Evolutionary conservation across 306 rosid species (phyloP).

Genomic region (Pachyrhizus erosus): DNA sequence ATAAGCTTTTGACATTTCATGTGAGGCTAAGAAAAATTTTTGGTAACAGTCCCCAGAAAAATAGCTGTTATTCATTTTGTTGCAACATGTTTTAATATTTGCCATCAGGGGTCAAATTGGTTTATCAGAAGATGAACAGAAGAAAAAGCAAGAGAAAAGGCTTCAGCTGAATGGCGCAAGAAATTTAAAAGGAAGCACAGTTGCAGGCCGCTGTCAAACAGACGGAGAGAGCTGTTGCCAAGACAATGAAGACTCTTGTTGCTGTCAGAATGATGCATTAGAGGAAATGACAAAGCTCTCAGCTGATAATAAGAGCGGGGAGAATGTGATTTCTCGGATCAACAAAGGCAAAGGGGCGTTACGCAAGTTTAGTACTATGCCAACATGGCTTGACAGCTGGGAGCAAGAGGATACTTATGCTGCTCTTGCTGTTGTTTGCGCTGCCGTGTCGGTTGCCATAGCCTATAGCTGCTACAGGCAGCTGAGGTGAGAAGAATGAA

Average conservation of each 20-base stretch:
- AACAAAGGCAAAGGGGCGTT: slow-evolving; percentile 55
- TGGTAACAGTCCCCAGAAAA: not conserved
- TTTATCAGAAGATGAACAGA: slow-evolving; percentile 82
- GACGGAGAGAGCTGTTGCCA: slow-evolving; percentile 57
- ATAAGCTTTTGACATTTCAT: not conserved
- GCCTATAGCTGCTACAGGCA: slow-evolving; percentile 85
- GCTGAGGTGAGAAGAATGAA: slow-evolving; percentile 44
- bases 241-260: slow-evolving; percentile 51
- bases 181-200: slow-evolving; percentile 43
- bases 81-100: slow-evolving; percentile 15
- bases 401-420: slow-evolving; percentile 84
- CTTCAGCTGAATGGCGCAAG: slow-evolving; percentile 49
- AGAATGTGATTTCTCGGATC: slow-evolving; percentile 42
- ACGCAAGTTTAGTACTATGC: slow-evolving; percentile 58
- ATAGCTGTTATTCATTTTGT: slow-evolving; percentile 15
- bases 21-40: not conserved
- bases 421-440: slow-evolving; percentile 73
- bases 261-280: slow-evolving; percentile 57
- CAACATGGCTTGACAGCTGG: slow-evolving; percentile 84
- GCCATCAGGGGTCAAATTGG: slow-evolving; percentile 82
- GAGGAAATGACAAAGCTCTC: slow-evolving; percentile 37
- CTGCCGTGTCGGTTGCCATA: slow-evolving; percentile 70
- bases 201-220: slow-evolving; percentile 1
- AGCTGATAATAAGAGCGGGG: slow-evolving; percentile 45
- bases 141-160: slow-evolving; percentile 60